Percentiles rank a stretch among this genome's conserved stretches.
phyloP scores from a whole-genome alignment of 768 basidiomycete species.

The Strobilomyces echinocephalus region DNA sequence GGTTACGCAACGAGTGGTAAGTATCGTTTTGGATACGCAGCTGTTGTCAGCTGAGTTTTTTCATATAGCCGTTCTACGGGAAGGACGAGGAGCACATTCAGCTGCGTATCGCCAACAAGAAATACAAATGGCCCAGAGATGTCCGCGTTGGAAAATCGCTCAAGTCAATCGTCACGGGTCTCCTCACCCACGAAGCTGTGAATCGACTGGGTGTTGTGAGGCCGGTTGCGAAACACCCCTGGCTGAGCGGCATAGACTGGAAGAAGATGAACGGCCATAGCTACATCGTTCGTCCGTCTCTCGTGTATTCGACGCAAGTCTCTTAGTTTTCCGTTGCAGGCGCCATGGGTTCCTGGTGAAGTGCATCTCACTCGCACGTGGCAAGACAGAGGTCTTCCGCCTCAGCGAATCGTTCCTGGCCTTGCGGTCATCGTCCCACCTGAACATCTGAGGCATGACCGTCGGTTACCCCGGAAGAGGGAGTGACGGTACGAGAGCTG shows the following conservation, averaged over 20 bases:
- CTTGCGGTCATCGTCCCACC: constrained; percentile 34
- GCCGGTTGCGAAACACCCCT: constrained; percentile 39
- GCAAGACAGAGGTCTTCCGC: constrained; percentile 37
- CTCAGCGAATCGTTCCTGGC: constrained; percentile 35
- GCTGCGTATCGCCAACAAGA: constrained; percentile 25
- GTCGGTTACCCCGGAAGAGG: constrained; percentile 26
- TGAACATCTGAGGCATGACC: constrained; percentile 34
- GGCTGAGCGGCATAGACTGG: constrained; percentile 47
- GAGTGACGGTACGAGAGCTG: neutral
- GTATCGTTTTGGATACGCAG: constrained; percentile 10
- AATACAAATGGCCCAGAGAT: constrained; percentile 37
- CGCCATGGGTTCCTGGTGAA: constrained; percentile 37
- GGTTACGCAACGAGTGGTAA: constrained; percentile 35
- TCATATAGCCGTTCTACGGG: constrained; percentile 28
- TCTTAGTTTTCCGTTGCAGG: constrained; percentile 27
- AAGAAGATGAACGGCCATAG: constrained; percentile 37
- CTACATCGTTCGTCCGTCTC: constrained; percentile 39
- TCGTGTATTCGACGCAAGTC: neutral
- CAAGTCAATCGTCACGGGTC: constrained; percentile 38
- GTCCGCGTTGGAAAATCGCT: constrained; percentile 36
- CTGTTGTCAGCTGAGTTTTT: neutral
- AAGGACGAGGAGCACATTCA: constrained; percentile 25
- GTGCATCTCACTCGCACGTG: constrained; percentile 31
- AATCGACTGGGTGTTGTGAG: constrained; percentile 38
- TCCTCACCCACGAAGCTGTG: constrained; percentile 36